Evolutionary conservation across 257 asterid species (phyloP), one percentile per base, ranked within the genome.

Genomic region (Apocynum venetum): DNA sequence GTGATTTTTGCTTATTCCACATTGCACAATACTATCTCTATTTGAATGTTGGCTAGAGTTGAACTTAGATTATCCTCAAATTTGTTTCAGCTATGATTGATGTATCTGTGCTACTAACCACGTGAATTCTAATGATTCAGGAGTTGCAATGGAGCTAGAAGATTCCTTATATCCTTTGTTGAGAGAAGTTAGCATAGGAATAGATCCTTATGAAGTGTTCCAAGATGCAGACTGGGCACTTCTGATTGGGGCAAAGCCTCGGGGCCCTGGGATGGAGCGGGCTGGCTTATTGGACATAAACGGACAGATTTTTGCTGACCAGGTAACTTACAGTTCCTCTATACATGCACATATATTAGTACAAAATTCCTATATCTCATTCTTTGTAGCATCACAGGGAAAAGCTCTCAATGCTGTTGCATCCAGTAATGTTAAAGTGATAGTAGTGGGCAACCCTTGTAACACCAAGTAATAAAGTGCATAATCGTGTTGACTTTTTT

Each of bases 121-220:
- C 41, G 3, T 14, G 12, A 55, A 4, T 17, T 57, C 17, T 78
- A 38, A 57, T 8, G 20, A 41, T 73, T 72, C 89, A 93, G 99
- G 98, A 64, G 99, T 96, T 72, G 99, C 99, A 36, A 96, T 96
- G 99, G 99, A 96, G 79, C 97, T 96, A 14, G 99, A 96, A 84
- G 99, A 96, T 86, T 93, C 98, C 43, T 77, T 96, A 83, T 96
- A 84, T 85, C 99, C 99, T 74, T 78, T 96, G 74, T 75, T 96
- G 83, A 92, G 99, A 84, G 99, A 96, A 86, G 99, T 96, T 80
- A 93, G 91, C 68, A 92, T 96, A 7, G 93, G 99, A 46, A 89
- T 90, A 11, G 98, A 96, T 85, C 93, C 99, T 41, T 93, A 93
- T 56, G 99, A 93, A 47, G 93, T 96, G 61, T 96, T 96, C 88